These are phyloP conservation scores for Huntiella savannae DNA, from an alignment of 2,329 filamentous ascomycete genomes.

Conservation along the genomic window DNA sequence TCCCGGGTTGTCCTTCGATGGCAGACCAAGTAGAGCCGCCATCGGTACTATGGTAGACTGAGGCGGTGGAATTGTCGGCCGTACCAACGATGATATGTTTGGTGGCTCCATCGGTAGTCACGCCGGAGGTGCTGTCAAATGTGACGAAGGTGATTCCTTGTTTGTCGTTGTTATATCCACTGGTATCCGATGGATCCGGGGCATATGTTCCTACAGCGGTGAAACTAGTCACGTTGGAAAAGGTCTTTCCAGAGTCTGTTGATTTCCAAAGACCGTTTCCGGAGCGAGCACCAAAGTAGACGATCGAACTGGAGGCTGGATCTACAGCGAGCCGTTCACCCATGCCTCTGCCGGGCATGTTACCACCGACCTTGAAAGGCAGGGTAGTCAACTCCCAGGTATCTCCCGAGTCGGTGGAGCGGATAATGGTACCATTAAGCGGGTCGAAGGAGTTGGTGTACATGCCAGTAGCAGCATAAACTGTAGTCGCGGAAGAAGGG, in stretches of 20 bases:
- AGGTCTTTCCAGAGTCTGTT: slow-evolving; percentile 34
- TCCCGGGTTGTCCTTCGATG: slow-evolving; percentile 29
- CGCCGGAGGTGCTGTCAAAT: slow-evolving; percentile 31
- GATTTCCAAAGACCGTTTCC: slow-evolving; percentile 41
- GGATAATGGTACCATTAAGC: slow-evolving; percentile 33
- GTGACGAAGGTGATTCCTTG: slow-evolving; percentile 33
- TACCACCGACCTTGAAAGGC: slow-evolving; percentile 41
- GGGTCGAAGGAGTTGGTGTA: slow-evolving; percentile 44
- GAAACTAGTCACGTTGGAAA: slow-evolving; percentile 31
- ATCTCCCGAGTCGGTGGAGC: slow-evolving; percentile 32
- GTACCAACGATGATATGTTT: slow-evolving; percentile 37
- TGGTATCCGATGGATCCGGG: slow-evolving; percentile 25
- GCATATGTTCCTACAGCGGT: slow-evolving; percentile 30
- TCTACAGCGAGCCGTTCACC: slow-evolving; percentile 40
- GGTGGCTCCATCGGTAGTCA: slow-evolving; percentile 25
- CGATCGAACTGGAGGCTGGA: slow-evolving; percentile 33
- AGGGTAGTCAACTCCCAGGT: slow-evolving; percentile 32
- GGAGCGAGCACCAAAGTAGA: slow-evolving; percentile 39
- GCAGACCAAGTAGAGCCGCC: slow-evolving; percentile 33
- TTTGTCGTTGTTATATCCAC: slow-evolving; percentile 26
- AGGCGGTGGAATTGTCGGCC: slow-evolving; percentile 31
- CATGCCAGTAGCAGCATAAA: slow-evolving; percentile 36
- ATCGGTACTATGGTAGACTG: slow-evolving; percentile 33
- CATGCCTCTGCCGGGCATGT: slow-evolving; percentile 41
- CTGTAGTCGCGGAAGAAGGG: slow-evolving; percentile 29